phyloP scores from a whole-genome alignment of 2,329 filamentous ascomycete genomes.

The Thyridium curvatum region DNA sequence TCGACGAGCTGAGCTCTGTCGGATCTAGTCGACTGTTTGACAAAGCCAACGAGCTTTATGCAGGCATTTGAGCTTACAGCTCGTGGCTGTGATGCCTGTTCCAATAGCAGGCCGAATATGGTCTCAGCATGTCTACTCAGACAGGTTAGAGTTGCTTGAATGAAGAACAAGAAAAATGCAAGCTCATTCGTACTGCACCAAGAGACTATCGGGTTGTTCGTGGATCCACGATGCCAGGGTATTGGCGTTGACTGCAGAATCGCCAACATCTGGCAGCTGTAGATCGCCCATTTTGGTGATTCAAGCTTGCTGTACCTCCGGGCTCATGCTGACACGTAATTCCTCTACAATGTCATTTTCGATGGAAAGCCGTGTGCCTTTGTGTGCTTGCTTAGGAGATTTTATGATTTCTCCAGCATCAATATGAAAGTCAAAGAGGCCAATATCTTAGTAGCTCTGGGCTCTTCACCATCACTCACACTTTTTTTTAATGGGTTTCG shows the following conservation, averaged over 20 bases:
- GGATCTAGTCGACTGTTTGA: constrained; percentile 53
- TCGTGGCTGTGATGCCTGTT: constrained; percentile 44
- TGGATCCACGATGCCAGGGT: constrained; percentile 16
- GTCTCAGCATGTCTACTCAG: constrained; percentile 6
- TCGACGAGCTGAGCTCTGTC: constrained; percentile 28
- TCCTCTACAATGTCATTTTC: no score
- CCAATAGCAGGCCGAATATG: constrained; percentile 41
- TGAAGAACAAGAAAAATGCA: background rate
- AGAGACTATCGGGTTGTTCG: constrained; percentile 8
- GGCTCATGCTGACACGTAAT: no score
- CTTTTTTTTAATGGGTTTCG: no score
- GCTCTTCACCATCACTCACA: no score
- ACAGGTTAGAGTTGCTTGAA: background rate
- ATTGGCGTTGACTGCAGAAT: constrained; percentile 16
- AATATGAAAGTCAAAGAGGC: no score
- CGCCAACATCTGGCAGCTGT: constrained; percentile 12
- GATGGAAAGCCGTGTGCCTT: no score
- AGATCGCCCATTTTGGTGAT: constrained; percentile 4
- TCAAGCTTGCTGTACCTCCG: no score
- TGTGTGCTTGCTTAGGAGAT: no score
- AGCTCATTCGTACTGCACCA: constrained; percentile 2
- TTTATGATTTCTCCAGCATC: no score
- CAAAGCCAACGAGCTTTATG: constrained; percentile 54
- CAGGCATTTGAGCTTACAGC: constrained; percentile 51
- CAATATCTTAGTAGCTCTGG: no score